Conservation (phyloP, 495 filamentous ascomycete genomes). For the Trichoderma parareesei region DNA sequence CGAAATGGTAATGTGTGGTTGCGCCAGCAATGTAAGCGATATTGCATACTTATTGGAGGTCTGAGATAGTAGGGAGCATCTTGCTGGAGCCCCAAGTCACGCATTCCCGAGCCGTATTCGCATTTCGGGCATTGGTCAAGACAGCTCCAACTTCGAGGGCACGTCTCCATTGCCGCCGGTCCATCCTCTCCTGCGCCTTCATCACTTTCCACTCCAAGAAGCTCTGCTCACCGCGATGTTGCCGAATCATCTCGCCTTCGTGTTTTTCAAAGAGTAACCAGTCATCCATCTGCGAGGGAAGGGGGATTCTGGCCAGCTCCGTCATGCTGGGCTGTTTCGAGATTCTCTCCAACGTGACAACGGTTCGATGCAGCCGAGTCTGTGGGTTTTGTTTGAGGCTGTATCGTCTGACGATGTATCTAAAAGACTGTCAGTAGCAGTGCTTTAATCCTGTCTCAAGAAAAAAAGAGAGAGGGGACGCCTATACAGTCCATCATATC, state of each 20-base stretch:
- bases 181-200: slow-evolving; percentile 20
- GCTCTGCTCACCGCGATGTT: slow-evolving; percentile 18
- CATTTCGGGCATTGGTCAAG: neutral
- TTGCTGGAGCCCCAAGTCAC: neutral
- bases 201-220: slow-evolving; percentile 24
- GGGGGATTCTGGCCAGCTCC: slow-evolving; percentile 27
- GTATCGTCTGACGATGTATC: slow-evolving; percentile 30
- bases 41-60: neutral
- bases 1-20: neutral
- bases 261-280: slow-evolving; percentile 35
- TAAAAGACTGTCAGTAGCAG: slow-evolving; percentile 16
- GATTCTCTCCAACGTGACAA: slow-evolving; percentile 28
- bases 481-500: slow-evolving; percentile 45
- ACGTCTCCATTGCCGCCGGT: slow-evolving; percentile 23
- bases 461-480: neutral
- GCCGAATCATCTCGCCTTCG: slow-evolving; percentile 27
- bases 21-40: neutral
- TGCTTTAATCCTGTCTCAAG: neutral
- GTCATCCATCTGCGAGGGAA: slow-evolving; percentile 40
- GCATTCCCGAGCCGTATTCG: slow-evolving; percentile 1
- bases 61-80: neutral
- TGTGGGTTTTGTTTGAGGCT: slow-evolving; percentile 26
- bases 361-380: slow-evolving; percentile 24
- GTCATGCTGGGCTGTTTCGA: slow-evolving; percentile 23
- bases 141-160: slow-evolving; percentile 11